phyloP scores from a whole-genome alignment of 208 protist species.

The Herpetomonas muscarum region DNA sequence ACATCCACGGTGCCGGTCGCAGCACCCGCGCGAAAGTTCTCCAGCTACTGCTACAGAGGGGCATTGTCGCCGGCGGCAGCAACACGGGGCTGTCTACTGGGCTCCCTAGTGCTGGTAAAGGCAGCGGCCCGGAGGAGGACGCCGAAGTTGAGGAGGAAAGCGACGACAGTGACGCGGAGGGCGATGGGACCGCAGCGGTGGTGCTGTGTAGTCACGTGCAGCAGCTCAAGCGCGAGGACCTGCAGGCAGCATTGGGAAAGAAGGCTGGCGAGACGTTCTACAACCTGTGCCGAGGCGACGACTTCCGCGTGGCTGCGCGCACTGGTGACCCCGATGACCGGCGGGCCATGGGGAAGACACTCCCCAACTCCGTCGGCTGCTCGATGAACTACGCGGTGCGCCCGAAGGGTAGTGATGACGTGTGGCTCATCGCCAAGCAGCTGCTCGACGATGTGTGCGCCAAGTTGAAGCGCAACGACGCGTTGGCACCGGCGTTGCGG shows the following conservation, averaged over 20 bases:
- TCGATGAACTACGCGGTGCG: constrained; percentile 90
- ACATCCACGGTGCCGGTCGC: constrained; percentile 69
- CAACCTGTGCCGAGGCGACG: constrained; percentile 60
- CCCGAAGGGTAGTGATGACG: constrained; percentile 44
- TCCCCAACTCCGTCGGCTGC: constrained; percentile 61
- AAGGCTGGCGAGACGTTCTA: constrained; percentile 73
- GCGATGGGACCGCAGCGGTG: constrained; percentile 1
- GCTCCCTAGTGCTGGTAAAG: no score
- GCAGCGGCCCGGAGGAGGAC: no score
- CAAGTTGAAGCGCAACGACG: constrained; percentile 58
- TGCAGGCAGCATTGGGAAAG: constrained; percentile 57
- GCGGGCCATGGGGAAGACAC: constrained; percentile 42
- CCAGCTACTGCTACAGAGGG: constrained; percentile 24
- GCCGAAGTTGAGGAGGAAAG: background rate
- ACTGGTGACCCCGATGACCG: constrained; percentile 78
- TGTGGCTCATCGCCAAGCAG: constrained; percentile 59
- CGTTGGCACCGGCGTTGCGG: constrained; percentile 33
- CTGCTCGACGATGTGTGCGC: constrained; percentile 64
- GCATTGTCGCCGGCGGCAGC: background rate
- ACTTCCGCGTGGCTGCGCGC: constrained; percentile 61
- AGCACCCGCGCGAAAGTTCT: constrained; percentile 58
- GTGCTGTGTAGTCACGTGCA: constrained; percentile 69
- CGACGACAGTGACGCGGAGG: constrained; percentile 13
- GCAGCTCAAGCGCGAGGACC: constrained; percentile 31
- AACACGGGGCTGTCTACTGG: background rate